Evolutionary conservation across 371 early-diverging fungal species (phyloP), one percentile per base, ranked within the genome.

Genomic region (Chytridium lagenaria): DNA sequence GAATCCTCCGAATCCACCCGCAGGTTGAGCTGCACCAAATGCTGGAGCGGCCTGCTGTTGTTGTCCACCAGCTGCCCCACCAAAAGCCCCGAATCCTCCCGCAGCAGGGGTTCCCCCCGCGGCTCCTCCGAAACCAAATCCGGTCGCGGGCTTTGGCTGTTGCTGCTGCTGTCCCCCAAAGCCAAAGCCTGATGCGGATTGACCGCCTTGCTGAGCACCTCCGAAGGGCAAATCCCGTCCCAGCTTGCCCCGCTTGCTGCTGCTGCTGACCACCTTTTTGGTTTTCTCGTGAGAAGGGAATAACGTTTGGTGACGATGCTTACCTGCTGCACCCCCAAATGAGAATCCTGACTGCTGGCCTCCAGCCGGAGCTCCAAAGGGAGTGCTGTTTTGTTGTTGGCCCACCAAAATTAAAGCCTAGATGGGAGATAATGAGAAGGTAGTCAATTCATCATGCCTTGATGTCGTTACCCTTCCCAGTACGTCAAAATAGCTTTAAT

Each of bases 101-200:
- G 23, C 44, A 2, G n/a, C 66, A 19, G 66, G 22, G 12, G 66
- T 23, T 12, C 33, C 66, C 2, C 38, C n/a, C 10, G 44, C 19
- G 3, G 40, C 66, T 66, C 63, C 63, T 12, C 15, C 15, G 36
- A 2, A 12, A 34, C 3, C 3, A 31, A 15, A 15, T 23, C 66
- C 66, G 23, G 66, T 30, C 16, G 66, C 10, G 2, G 66, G 66
- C 44, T 38, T 66, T 26, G 61, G 61, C 36, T 61, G 61, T 23
- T 61, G 61, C 12, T 7, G 36, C 36, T 61, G 61, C 36, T 61
- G 61, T 5, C 31, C 36, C 33, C 66, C 66, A 33, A 66, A 66
- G 2, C 44, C 22, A 28, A 66, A 66, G 23, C n/a, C 22, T 5
- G 66, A n/a, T n/a, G 15, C 5, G 5, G 12, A n/a, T n/a, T 44